Evolutionary conservation across 2,329 filamentous ascomycete genomes (phyloP).

Genomic region (Pseudogymnoascus sp.): DNA sequence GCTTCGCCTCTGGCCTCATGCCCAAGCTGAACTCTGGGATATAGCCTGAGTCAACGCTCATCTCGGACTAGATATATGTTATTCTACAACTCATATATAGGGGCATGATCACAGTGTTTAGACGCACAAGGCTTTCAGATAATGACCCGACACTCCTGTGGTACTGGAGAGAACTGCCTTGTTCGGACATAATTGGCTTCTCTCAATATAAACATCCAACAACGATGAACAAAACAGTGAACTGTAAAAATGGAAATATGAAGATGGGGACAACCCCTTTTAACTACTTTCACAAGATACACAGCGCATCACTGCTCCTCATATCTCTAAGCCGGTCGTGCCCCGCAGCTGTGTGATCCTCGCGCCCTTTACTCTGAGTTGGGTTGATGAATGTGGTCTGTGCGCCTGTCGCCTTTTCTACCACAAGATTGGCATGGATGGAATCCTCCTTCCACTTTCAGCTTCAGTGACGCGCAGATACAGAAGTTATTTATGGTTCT

Average conservation of each 20-base stretch:
- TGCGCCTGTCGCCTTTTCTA: background rate
- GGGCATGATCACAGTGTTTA: background rate
- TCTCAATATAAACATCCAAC: background rate
- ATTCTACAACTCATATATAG: background rate
- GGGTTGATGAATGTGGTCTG: background rate
- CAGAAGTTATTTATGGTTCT: background rate
- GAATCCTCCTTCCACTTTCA: background rate
- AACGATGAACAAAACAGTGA: background rate
- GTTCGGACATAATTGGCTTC: conserved; percentile 3
- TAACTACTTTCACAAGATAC: background rate
- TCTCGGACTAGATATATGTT: conserved; percentile 9
- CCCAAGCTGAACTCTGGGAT: conserved; percentile 6
- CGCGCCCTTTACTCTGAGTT: background rate
- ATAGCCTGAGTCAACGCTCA: conserved; percentile 16
- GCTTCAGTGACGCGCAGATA: background rate
- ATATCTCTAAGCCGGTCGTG: background rate
- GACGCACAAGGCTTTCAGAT: conserved; percentile 7
- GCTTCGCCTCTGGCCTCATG: conserved; percentile 15
- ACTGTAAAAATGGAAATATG: background rate
- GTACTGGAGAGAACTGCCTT: conserved; percentile 12
- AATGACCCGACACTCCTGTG: conserved; percentile 9
- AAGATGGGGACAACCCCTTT: background rate
- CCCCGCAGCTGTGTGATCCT: background rate
- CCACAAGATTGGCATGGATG: background rate
- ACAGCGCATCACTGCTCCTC: background rate